Evolutionary conservation across 2,329 filamentous ascomycete species (phyloP).

Genomic region (Aspergillus quadrilineatus): DNA sequence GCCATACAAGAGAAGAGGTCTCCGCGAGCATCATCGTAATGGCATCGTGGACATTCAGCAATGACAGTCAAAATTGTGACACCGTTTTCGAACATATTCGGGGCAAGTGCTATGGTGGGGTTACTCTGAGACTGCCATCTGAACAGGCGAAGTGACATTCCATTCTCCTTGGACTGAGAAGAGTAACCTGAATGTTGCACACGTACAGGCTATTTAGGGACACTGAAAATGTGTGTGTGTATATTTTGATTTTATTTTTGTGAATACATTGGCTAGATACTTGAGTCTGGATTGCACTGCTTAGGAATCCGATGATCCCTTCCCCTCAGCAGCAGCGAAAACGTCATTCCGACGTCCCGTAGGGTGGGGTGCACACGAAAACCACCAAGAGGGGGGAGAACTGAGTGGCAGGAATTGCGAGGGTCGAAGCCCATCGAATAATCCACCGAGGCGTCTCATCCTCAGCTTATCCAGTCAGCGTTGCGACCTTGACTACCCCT

Average conservation of each 20-base stretch:
- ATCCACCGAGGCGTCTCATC: slow-evolving; percentile 3
- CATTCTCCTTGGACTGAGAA: not conserved
- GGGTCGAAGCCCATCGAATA: slow-evolving; percentile 9
- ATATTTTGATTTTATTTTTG: no score
- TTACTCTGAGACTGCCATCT: not conserved
- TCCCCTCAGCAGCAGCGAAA: slow-evolving; percentile 12
- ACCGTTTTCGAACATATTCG: not conserved
- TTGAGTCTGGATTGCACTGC: slow-evolving; percentile 16
- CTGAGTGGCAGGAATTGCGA: slow-evolving; percentile 1
- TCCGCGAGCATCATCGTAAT: no score
- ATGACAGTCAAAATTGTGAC: not conserved
- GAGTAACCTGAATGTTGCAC: not conserved
- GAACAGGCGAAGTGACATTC: not conserved
- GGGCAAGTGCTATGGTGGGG: slow-evolving; percentile 8
- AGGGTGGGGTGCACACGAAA: slow-evolving; percentile 19
- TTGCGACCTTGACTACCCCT: slow-evolving; percentile 13
- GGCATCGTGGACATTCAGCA: no score
- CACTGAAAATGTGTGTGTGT: no score
- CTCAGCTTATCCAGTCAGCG: not conserved
- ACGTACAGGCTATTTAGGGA: no score
- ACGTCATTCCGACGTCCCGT: slow-evolving; percentile 28
- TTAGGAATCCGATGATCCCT: slow-evolving; percentile 20
- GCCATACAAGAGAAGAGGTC: no score
- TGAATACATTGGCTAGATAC: no score
- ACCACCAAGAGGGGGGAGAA: slow-evolving; percentile 5